phyloP scores from a whole-genome alignment of 2,329 filamentous ascomycete genomes.

The Basipetospora chlamydospora region DNA sequence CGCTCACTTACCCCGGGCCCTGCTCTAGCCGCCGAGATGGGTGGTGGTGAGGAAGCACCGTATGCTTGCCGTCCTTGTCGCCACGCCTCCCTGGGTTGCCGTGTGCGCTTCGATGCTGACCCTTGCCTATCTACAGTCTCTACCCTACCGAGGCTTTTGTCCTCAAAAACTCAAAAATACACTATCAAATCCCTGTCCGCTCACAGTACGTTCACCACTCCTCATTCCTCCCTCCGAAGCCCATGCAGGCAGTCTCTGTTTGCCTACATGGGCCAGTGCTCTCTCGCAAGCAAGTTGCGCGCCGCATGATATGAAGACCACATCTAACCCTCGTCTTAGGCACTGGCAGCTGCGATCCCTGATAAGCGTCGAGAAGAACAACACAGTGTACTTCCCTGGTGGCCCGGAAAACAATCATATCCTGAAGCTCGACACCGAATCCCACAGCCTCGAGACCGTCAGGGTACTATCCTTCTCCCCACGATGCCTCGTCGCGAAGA shows the following conservation, averaged over 20 bases:
- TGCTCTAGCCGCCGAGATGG: slow-evolving; percentile 3
- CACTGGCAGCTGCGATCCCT: slow-evolving; percentile 86
- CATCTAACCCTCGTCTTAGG: slow-evolving; percentile 23
- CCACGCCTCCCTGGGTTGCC: not conserved
- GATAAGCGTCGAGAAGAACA: slow-evolving; percentile 63
- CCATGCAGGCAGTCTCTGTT: too few species aligned
- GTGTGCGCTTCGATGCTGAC: not conserved
- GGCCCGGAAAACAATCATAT: slow-evolving; percentile 51
- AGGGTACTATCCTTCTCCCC: slow-evolving; percentile 58
- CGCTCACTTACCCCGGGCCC: too few species aligned
- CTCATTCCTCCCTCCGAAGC: slow-evolving; percentile 9
- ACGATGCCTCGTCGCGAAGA: slow-evolving; percentile 74
- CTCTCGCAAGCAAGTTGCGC: too few species aligned
- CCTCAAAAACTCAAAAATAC: slow-evolving; percentile 43
- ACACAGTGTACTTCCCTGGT: slow-evolving; percentile 74
- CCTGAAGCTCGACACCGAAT: slow-evolving; percentile 54
- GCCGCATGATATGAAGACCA: not conserved
- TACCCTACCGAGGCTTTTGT: slow-evolving; percentile 53
- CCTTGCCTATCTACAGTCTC: slow-evolving; percentile 27
- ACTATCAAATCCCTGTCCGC: slow-evolving; percentile 52
- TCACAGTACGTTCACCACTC: slow-evolving; percentile 37
- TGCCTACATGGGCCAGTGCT: too few species aligned
- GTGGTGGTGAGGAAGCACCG: slow-evolving; percentile 6
- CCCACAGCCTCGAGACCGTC: slow-evolving; percentile 57
- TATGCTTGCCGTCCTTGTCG: too few species aligned